These are phyloP conservation scores for Heritiera littoralis DNA, from an alignment of 345 rosid genomes.

Conservation along the genomic window DNA sequence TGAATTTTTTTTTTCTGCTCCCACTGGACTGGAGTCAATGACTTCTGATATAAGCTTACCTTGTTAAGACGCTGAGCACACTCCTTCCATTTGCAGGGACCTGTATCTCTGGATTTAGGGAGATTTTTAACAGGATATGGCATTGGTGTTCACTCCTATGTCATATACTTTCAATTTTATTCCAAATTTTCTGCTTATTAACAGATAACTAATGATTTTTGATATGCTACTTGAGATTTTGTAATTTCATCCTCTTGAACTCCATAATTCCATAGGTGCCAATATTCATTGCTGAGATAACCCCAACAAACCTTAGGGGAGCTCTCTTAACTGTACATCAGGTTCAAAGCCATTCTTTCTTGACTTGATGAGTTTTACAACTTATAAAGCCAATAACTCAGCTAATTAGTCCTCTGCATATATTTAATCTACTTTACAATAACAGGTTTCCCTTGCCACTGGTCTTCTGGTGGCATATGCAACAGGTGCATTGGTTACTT, in stretches of 20 bases:
- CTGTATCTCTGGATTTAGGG: slow-evolving; percentile 61
- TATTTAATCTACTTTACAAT: slow-evolving; percentile 55
- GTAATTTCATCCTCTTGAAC: not conserved
- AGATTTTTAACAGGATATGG: slow-evolving; percentile 48
- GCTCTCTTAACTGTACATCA: slow-evolving; percentile 22
- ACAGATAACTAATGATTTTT: not conserved
- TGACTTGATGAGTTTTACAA: not conserved
- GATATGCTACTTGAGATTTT: not conserved
- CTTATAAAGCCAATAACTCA: not conserved
- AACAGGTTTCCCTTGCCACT: slow-evolving; percentile 22
- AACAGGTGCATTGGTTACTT: slow-evolving; percentile 69
- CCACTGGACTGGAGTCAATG: too few species aligned
- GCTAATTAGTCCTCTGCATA: slow-evolving; percentile 12
- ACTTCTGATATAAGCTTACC: not conserved
- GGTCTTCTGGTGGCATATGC: slow-evolving; percentile 79
- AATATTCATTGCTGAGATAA: slow-evolving; percentile 20
- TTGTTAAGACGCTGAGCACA: not conserved
- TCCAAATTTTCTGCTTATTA: not conserved
- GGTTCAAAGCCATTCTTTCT: not conserved
- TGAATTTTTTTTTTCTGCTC: too few species aligned
- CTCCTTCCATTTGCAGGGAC: slow-evolving; percentile 43
- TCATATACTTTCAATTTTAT: not conserved
- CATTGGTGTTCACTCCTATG: slow-evolving; percentile 26
- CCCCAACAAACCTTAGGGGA: slow-evolving; percentile 26
- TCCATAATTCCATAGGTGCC: slow-evolving; percentile 7